Evolutionary conservation across 768 basidiomycete species (phyloP), one percentile per base, ranked within the genome.

Genomic region (Phylloporus sp.): DNA sequence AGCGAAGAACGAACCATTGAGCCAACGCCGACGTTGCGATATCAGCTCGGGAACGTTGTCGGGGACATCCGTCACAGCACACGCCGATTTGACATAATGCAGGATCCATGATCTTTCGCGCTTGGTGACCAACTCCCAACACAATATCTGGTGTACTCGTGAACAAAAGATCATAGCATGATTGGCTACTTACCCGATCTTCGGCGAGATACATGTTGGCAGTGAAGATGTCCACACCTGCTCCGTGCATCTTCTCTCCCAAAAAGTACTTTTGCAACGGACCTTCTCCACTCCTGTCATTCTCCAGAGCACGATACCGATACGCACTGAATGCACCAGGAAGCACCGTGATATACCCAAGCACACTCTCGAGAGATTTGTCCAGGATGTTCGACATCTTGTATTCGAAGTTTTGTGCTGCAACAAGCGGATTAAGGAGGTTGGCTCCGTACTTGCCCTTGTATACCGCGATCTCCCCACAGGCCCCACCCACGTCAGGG

Each of bases 1-100:
- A 9, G 94, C 96, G 67, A 99, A 99, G 81, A 99, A 98, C 4
- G 91, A 94, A 13, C 95, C 92, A 65, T 97, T 97, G 22, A 99
- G 77, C 95, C 95, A 98, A 32, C 94, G 84, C 29, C 95, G 79
- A 41, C 95, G 85, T 62, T 98, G 95, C 0, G 90, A 90, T 58
- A 99, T 91, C 50, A 98, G 69, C 64, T 97, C 95, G 0, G 95
- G 90, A 15, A 95, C 82, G 79, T 90, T 83, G 60, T 96, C 92
- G 0, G 94, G 94, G 2, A 96, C 93, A 65, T 97, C 92, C 2
- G 91, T 94, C 17, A 90, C 78, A 3, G 85, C 93, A 56, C 90
- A 91, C 3, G 94, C 92, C 0, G 86, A 90, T 61, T 96, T 94
- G 69, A 96, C 94, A 59, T 94, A 99, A 71, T 97, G 93, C 62